Evolutionary conservation across 177 flowering plant species (phyloP), one percentile per base, ranked within the genome.

Genomic region (Vitis hybrid): DNA sequence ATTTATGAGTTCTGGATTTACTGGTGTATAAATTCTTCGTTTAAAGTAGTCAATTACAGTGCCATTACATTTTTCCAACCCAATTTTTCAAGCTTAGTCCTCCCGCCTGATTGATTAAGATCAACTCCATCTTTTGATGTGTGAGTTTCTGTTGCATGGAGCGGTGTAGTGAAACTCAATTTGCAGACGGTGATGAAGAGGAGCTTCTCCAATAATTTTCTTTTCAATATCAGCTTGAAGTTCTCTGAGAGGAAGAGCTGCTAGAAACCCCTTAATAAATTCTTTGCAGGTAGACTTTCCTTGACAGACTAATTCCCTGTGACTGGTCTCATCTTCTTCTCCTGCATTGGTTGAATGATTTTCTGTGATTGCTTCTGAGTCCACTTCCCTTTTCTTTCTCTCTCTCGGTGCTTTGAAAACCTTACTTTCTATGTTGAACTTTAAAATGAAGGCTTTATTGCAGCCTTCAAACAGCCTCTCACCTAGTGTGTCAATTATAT

Each of bases 381-480:
- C 64, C 11, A 8, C 11, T 9, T 32, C 39, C 21, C 3, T 34
- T 17, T 60, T 69, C 56, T 19, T 65, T 57, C 34, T 11, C 60
- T 70, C 50, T 52, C 52, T 72, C 32, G 52, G 59, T 56, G 64
- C 60, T 65, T 54, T 60, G 17, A 49, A 66, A 19, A 72, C 21
- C 50, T 15, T 69, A 58, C 76, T 72, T 15, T 69, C 76, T 45
- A 26, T 45, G 64, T 65, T 66, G 69, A 76, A 72, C 79, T 72
- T 76, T 13, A 76, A 48, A 23, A 72, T 77, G 56, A 66, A 78
- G 48, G 80, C 80, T 57, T 70, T 60, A 21, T 67, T 60, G 66
- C 78, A 74, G 6, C 79, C 81, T 66, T 76, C 81, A 11, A 21
- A 62, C 7, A 72, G 68, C 65, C 81, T 76, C 71, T 79, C 79